Conservation (phyloP, 2,329 filamentous ascomycete species). For the Apiospora aurea region DNA sequence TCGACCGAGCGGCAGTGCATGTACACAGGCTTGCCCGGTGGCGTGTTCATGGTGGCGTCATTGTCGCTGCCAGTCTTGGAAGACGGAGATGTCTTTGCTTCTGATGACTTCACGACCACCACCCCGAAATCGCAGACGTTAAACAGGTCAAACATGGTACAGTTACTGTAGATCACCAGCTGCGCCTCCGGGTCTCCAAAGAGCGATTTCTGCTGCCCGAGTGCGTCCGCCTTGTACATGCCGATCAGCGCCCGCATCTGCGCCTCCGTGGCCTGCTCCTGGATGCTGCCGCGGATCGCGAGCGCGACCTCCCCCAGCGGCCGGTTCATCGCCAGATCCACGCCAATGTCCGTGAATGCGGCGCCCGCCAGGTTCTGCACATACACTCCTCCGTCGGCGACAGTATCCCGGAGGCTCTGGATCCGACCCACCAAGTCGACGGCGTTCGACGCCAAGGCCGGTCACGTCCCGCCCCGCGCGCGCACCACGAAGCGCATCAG, state of each 20-base stretch:
- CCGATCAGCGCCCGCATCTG: background rate
- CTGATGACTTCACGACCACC: background rate
- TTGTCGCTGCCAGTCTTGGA: background rate
- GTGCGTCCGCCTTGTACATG: background rate
- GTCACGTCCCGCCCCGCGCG: background rate
- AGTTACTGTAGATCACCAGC: background rate
- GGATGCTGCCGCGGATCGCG: background rate
- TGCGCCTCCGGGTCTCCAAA: background rate
- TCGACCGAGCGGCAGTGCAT: slow-evolving; percentile 27
- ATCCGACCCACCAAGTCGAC: background rate
- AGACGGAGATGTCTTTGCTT: background rate
- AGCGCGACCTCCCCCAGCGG: background rate
- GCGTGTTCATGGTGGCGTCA: background rate
- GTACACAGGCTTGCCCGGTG: slow-evolving; percentile 26
- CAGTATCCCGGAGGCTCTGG: background rate
- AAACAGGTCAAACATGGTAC: background rate
- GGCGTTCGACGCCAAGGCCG: background rate
- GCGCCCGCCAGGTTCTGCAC: background rate
- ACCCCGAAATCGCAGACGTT: slow-evolving; percentile 25
- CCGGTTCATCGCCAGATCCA: background rate
- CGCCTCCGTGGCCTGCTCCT: background rate
- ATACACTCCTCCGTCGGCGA: background rate
- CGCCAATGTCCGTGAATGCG: background rate
- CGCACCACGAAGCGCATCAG: background rate
- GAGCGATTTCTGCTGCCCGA: background rate